phyloP scores from a whole-genome alignment of 495 filamentous ascomycete genomes.

The Penicillium psychrofluorescens region DNA sequence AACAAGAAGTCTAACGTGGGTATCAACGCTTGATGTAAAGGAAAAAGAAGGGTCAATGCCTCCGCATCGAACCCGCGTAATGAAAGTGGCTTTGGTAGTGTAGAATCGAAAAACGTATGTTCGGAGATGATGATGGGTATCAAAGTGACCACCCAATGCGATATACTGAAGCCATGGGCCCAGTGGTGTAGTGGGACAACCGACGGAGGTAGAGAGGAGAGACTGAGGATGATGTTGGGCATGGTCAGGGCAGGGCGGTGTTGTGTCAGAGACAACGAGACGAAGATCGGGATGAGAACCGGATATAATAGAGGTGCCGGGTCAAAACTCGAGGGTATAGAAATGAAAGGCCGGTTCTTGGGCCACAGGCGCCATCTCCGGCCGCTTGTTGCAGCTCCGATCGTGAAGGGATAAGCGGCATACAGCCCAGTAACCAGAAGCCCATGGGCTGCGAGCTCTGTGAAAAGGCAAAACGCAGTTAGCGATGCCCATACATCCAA shows the following conservation, averaged over 20 bases:
- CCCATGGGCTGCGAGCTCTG: slow-evolving; percentile 43
- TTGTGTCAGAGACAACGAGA: slow-evolving; percentile 68
- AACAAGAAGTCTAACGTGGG: slow-evolving; percentile 68
- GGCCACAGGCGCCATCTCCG: slow-evolving; percentile 20
- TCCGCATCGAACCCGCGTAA: slow-evolving; percentile 48
- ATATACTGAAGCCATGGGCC: slow-evolving; percentile 47
- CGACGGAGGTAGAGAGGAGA: slow-evolving; percentile 67
- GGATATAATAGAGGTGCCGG: slow-evolving; percentile 90
- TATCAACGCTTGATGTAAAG: slow-evolving; percentile 79
- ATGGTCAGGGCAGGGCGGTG: slow-evolving; percentile 50
- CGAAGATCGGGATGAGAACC: slow-evolving; percentile 62
- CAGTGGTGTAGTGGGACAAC: slow-evolving; percentile 57
- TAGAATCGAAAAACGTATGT: slow-evolving; percentile 25
- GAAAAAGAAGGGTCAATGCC: slow-evolving; percentile 62
- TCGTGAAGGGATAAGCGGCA: slow-evolving; percentile 37
- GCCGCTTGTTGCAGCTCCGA: slow-evolving; percentile 14
- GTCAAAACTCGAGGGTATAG: slow-evolving; percentile 70
- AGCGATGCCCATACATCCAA: no score
- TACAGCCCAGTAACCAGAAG: slow-evolving; percentile 36
- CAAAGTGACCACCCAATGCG: slow-evolving; percentile 69
- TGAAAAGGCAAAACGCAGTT: background rate
- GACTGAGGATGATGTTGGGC: slow-evolving; percentile 72
- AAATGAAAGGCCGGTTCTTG: slow-evolving; percentile 30
- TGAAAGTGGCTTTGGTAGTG: slow-evolving; percentile 24
- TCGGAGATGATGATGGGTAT: slow-evolving; percentile 51